Conservation (phyloP, 1,284 basidiomycete genomes). For the Exobasidium rhododendri region DNA sequence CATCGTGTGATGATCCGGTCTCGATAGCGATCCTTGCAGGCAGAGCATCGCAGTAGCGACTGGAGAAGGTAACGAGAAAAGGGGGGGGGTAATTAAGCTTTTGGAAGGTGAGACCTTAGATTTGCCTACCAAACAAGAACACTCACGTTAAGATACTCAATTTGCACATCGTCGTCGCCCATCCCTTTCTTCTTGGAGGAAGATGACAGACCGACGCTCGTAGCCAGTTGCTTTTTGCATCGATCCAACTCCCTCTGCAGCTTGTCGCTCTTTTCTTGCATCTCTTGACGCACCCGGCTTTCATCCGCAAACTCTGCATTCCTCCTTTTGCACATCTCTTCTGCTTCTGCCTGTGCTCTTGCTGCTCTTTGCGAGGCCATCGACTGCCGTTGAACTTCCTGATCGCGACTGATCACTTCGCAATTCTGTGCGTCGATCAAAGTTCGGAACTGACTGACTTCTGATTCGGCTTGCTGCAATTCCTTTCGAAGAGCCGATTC, state of each 20-base stretch:
- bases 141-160: slow-evolving; percentile 67
- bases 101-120: background rate
- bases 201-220: slow-evolving; percentile 23
- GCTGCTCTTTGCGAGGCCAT: slow-evolving; percentile 11
- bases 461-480: slow-evolving; percentile 63
- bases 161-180: slow-evolving; percentile 41
- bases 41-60: slow-evolving; percentile 84
- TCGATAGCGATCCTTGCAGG: slow-evolving; percentile 79
- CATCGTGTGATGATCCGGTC: slow-evolving; percentile 86
- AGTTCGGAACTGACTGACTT: slow-evolving; percentile 55
- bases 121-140: slow-evolving; percentile 40
- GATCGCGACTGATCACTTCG: slow-evolving; percentile 49
- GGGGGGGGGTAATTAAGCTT: background rate
- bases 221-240: slow-evolving; percentile 39
- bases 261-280: slow-evolving; percentile 65
- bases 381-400: slow-evolving; percentile 21
- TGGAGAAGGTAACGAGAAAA: slow-evolving; percentile 59
- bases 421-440: slow-evolving; percentile 35
- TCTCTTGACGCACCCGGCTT: slow-evolving; percentile 65
- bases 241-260: slow-evolving; percentile 53
- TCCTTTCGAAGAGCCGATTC: slow-evolving; percentile 65
- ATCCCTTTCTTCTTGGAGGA: slow-evolving; percentile 37
- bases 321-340: slow-evolving; percentile 14
- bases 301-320: slow-evolving; percentile 57
- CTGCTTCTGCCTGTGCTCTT: slow-evolving; percentile 11